Percentiles rank a stretch among this genome's conserved stretches.
These are phyloP conservation scores for Stemphylium vesicarium DNA, from an alignment of 2,329 filamentous ascomycete species.

Conservation along the genomic window DNA sequence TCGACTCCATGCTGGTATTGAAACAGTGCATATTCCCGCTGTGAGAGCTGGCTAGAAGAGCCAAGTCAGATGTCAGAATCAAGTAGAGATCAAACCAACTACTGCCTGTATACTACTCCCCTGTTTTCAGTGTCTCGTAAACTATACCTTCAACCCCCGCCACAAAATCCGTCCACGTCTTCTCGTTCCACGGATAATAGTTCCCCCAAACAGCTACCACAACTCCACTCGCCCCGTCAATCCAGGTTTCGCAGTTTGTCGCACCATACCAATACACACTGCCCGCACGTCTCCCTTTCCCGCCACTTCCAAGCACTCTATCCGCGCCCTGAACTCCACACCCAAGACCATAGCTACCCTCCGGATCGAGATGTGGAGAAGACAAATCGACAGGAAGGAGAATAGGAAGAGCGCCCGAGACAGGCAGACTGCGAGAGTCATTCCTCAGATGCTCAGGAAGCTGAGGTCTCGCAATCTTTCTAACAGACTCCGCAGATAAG, in stretches of 20 bases:
- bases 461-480: constrained; percentile 20
- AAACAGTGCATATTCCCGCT: no score
- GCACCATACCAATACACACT: constrained; percentile 37
- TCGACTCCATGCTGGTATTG: no score
- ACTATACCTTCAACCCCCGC: constrained; percentile 26
- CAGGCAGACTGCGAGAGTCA: constrained; percentile 30
- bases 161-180: constrained; percentile 30
- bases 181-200: constrained; percentile 33
- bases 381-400: constrained; percentile 52
- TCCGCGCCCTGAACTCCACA: constrained; percentile 59
- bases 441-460: constrained; percentile 22
- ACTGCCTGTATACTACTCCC: neutral
- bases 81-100: no score
- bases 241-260: constrained; percentile 32
- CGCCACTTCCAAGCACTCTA: constrained; percentile 40
- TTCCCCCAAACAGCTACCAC: constrained; percentile 26
- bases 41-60: no score
- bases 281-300: constrained; percentile 26
- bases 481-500: constrained; percentile 12
- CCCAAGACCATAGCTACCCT: constrained; percentile 39
- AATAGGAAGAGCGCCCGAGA: constrained; percentile 8
- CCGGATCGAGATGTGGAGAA: constrained; percentile 55
- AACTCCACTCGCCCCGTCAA: constrained; percentile 29
- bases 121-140: constrained; percentile 22
- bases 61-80: no score